A percentile compares a stretch with the other conserved stretches of the same genome.
Conservation (phyloP, 1,284 basidiomycete species). For the Rhodotorula sp. region DNA sequence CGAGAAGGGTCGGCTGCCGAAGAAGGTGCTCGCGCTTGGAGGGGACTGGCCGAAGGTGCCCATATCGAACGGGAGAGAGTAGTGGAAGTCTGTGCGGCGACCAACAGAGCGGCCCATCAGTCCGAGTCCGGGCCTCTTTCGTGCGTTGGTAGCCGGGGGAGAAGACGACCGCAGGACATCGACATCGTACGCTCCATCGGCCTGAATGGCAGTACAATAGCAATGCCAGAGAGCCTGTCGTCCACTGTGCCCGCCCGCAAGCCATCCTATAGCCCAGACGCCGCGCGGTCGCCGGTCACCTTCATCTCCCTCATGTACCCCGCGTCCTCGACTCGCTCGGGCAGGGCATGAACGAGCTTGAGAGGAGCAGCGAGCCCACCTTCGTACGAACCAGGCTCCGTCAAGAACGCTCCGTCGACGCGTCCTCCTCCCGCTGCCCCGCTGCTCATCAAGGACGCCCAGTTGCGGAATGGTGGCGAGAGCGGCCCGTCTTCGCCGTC, state of each 20-base stretch:
- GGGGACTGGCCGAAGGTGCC: no score
- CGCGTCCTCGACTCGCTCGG: background rate
- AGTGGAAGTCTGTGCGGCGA: constrained; percentile 28
- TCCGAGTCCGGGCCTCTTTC: no score
- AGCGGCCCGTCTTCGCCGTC: background rate
- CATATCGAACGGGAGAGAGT: background rate
- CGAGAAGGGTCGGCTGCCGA: constrained; percentile 3
- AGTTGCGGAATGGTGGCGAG: background rate
- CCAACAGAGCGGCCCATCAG: background rate
- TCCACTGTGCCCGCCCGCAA: no score
- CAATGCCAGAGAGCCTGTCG: no score
- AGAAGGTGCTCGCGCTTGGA: no score
- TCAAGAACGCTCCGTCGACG: constrained; percentile 11
- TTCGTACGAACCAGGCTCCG: constrained; percentile 12
- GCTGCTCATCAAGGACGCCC: background rate
- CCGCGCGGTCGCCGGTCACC: no score
- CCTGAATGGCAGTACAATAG: no score
- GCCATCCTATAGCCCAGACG: no score
- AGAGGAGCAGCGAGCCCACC: background rate
- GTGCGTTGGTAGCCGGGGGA: background rate
- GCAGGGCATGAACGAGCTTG: background rate
- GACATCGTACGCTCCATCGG: background rate
- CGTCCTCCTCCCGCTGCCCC: constrained; percentile 10
- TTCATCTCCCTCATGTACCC: no score
- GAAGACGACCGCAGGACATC: background rate